Evolutionary conservation across 164 flowering plant genomes (phyloP).

Genomic region (Nymphaea colorata): DNA sequence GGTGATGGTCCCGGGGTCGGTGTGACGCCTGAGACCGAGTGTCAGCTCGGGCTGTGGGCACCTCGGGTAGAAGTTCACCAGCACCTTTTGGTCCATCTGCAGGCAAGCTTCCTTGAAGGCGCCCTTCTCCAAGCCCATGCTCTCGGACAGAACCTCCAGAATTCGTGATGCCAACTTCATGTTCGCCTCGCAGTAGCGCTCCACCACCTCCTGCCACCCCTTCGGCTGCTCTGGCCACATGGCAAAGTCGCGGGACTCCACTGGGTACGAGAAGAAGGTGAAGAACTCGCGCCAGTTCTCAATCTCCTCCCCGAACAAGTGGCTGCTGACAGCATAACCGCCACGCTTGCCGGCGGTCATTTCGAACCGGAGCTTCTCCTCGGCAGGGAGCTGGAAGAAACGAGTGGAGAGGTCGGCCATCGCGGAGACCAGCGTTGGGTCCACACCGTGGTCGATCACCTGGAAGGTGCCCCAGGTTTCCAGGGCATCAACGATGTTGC

Average conservation of each 20-base stretch:
- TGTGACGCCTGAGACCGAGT: conserved; percentile 6
- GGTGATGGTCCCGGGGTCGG: conserved; percentile 8
- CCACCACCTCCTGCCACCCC: conserved; percentile 34
- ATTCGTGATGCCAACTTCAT: conserved; percentile 4
- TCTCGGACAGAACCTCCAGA: conserved; percentile 6
- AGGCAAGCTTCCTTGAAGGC: conserved; percentile 5
- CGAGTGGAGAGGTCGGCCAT: conserved; percentile 45
- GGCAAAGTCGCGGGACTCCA: conserved; percentile 49
- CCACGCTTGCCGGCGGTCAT: conserved; percentile 85
- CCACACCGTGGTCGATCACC: conserved; percentile 73
- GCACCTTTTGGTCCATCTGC: conserved; percentile 7
- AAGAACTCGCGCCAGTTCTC: conserved; percentile 82
- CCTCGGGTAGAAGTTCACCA: conserved; percentile 4
- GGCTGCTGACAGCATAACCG: conserved; percentile 78
- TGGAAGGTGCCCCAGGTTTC: conserved; percentile 88
- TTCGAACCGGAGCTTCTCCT: conserved; percentile 70
- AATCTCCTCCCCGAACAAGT: conserved; percentile 73
- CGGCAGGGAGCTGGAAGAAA: conserved; percentile 61
- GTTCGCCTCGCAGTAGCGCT: conserved; percentile 4
- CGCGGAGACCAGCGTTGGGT: conserved; percentile 23
- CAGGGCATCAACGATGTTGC: conserved; percentile 60
- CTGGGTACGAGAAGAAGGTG: conserved; percentile 76
- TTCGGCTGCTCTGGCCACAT: conserved; percentile 89
- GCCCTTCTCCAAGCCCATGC: conserved; percentile 3
- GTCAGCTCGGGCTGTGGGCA: conserved; percentile 9